These are phyloP conservation scores for Psidium guajava DNA, from an alignment of 345 rosid genomes.

Conservation along the genomic window DNA sequence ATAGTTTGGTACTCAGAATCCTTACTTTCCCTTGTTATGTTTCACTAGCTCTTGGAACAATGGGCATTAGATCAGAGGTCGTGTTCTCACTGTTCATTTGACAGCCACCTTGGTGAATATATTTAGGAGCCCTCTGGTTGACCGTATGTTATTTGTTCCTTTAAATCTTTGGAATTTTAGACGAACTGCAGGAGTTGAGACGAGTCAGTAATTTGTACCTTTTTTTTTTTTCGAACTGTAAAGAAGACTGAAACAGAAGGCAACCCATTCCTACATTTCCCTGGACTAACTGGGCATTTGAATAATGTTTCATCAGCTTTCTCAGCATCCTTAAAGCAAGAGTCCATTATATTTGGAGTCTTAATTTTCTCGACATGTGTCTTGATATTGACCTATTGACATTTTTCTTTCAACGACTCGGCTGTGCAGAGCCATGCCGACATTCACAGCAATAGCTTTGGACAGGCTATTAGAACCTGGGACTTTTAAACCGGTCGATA, in stretches of 20 bases:
- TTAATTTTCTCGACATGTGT: neutral
- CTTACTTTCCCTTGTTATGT: too few relatives aligned
- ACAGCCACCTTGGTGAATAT: neutral
- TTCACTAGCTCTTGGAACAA: neutral
- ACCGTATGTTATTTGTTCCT: neutral
- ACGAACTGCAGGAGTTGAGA: neutral
- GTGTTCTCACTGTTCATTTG: neutral
- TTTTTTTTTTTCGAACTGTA: neutral
- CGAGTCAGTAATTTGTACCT: neutral
- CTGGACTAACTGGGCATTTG: neutral
- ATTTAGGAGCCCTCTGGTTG: neutral
- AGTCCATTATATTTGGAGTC: neutral
- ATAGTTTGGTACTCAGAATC: neutral
- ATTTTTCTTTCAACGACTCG: neutral
- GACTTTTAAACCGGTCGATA: slow-evolving; percentile 30
- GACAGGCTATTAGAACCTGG: slow-evolving; percentile 56
- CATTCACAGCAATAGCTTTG: slow-evolving; percentile 53
- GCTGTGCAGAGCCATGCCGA: slow-evolving; percentile 71
- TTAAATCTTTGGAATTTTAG: neutral
- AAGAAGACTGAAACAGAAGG: neutral
- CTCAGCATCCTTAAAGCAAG: neutral
- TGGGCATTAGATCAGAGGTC: neutral
- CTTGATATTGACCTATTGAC: neutral
- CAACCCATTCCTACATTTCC: neutral
- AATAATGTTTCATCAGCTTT: neutral